phyloP scores from a whole-genome alignment of 257 asterid genomes.

The Paraleonurus japonicus region DNA sequence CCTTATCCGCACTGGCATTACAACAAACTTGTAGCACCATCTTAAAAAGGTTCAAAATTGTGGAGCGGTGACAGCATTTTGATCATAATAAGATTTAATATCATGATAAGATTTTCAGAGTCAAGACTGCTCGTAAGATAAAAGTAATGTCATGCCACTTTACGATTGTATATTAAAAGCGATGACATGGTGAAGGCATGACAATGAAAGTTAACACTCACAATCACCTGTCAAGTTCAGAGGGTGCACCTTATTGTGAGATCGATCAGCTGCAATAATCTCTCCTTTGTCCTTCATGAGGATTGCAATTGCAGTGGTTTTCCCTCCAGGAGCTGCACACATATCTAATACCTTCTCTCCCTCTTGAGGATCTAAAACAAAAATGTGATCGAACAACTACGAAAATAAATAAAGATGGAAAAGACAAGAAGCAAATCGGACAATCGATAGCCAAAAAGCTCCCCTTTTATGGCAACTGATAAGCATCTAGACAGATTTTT shows the following conservation, averaged over 20 bases:
- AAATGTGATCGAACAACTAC: constrained; percentile 17
- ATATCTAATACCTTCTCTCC: constrained; percentile 91
- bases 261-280: constrained; percentile 85
- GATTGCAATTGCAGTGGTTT: constrained; percentile 92
- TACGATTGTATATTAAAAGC: constrained; percentile 7
- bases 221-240: constrained; percentile 54
- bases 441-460: constrained; percentile 5
- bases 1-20: no score
- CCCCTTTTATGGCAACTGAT: constrained; percentile 2
- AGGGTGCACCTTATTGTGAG: constrained; percentile 97
- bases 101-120: no score
- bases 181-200: background rate
- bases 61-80: no score
- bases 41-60: no score
- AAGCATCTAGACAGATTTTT: constrained; percentile 17
- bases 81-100: no score
- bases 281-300: constrained; percentile 97
- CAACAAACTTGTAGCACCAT: no score
- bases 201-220: constrained; percentile 10
- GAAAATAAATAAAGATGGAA: background rate
- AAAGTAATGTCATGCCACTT: constrained; percentile 10
- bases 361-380: constrained; percentile 73
- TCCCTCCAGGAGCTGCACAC: constrained; percentile 99
- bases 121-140: no score
- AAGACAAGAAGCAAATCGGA: background rate